Percentiles rank a stretch among this genome's conserved stretches.
Conservation (phyloP, 441 rosid species). For the Macaranga tanarius region DNA sequence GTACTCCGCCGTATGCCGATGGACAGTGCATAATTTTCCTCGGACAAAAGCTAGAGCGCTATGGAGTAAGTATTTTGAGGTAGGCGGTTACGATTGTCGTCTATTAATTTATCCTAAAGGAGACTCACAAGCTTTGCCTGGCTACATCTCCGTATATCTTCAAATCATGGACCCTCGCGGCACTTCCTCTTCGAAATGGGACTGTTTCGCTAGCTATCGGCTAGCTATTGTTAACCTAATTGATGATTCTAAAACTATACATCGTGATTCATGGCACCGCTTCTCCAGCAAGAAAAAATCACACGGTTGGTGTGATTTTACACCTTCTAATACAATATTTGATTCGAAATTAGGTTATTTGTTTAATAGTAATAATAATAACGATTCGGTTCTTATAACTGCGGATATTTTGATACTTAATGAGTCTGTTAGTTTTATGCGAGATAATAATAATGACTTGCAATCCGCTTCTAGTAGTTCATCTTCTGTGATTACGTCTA, state of each 20-base stretch:
- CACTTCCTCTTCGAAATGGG: conserved; percentile 84
- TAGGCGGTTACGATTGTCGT: conserved; percentile 98
- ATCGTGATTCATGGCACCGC: conserved; percentile 96
- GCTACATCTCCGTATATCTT: conserved; percentile 84
- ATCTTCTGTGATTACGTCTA: conserved; percentile 39
- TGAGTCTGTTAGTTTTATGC: conserved; percentile 74
- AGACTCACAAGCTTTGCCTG: conserved; percentile 96
- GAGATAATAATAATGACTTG: conserved; percentile 53
- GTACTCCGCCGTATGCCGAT: conserved; percentile 77
- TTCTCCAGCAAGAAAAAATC: conserved; percentile 95
- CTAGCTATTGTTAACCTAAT: conserved; percentile 70
- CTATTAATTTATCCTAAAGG: conserved; percentile 92
- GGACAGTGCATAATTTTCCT: conserved; percentile 86
- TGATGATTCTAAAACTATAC: conserved; percentile 88
- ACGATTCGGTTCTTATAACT: conserved; percentile 73
- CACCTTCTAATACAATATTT: conserved; percentile 75
- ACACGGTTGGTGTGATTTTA: conserved; percentile 99
- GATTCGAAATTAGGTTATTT: conserved; percentile 85
- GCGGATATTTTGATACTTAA: conserved; percentile 88
- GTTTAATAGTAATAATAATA: conserved; percentile 33
- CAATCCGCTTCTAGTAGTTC: conserved; percentile 40
- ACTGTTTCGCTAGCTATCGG: conserved; percentile 96
- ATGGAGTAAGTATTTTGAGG: conserved; percentile 99
- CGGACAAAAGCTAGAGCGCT: conserved; percentile 86
- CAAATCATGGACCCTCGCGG: conserved; percentile 99